Conservation (phyloP, 176 grass and related monocot species). For the Pontederia crassipes region DNA sequence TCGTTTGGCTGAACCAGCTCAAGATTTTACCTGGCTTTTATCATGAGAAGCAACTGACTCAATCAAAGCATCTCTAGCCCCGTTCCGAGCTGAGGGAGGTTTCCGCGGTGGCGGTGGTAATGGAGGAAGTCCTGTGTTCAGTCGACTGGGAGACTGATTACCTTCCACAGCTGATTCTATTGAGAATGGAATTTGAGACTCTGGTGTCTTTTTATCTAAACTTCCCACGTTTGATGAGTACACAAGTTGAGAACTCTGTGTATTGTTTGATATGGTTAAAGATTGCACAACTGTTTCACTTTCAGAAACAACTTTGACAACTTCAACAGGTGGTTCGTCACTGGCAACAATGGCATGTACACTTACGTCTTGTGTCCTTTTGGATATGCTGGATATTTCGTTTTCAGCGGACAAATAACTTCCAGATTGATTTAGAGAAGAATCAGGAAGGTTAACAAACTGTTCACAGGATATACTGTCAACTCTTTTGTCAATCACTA, state of each 20-base stretch:
- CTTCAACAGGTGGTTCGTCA: background rate
- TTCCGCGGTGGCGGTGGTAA: slow-evolving; percentile 9
- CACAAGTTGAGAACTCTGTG: background rate
- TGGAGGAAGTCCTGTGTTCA: background rate
- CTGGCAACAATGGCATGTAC: background rate
- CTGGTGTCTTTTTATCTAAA: background rate
- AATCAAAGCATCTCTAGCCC: slow-evolving; percentile 51
- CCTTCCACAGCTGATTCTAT: background rate
- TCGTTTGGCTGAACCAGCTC: too few relatives aligned
- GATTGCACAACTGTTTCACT: background rate
- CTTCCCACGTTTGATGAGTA: background rate
- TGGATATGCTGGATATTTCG: background rate
- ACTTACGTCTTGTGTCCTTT: background rate
- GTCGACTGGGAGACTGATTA: background rate
- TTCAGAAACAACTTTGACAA: background rate
- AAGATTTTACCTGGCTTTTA: slow-evolving; percentile 55
- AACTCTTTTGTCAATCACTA: too few relatives aligned
- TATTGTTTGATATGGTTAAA: background rate
- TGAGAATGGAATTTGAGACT: background rate
- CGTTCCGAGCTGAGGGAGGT: slow-evolving; percentile 21
- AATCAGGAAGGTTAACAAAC: background rate
- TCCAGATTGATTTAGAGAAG: background rate
- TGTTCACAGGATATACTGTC: too few relatives aligned
- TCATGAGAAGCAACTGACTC: slow-evolving; percentile 58
- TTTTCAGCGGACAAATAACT: background rate